phyloP scores from a whole-genome alignment of 1,139 yeast species.

The Saccharomyces hybrid region DNA sequence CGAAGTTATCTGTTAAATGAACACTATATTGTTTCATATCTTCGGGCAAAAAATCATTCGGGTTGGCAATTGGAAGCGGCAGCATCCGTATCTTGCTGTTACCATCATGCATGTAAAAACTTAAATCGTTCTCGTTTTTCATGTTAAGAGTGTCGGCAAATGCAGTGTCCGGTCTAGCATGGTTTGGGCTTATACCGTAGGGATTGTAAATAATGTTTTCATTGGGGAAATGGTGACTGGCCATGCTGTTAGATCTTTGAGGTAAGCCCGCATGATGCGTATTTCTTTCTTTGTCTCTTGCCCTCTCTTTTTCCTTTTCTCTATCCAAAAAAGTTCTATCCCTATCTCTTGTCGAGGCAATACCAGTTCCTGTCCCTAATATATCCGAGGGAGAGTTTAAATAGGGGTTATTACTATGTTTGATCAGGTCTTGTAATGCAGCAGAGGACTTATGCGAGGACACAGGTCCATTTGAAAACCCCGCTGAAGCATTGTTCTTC shows the following conservation, averaged over 20 bases:
- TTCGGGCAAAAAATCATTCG: slow-evolving; percentile 56
- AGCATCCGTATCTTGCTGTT: slow-evolving; percentile 42
- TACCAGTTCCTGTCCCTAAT: slow-evolving; percentile 22
- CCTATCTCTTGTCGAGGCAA: slow-evolving; percentile 20
- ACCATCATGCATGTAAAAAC: slow-evolving; percentile 31
- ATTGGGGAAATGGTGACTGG: slow-evolving; percentile 5
- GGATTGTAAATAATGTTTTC: slow-evolving; percentile 30
- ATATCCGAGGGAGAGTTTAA: slow-evolving; percentile 2
- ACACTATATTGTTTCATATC: slow-evolving; percentile 47
- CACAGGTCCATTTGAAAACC: slow-evolving; percentile 3
- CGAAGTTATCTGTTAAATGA: slow-evolving; percentile 53
- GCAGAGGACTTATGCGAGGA: slow-evolving; percentile 5
- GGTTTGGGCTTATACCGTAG: slow-evolving; percentile 25
- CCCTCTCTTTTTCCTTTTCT: not conserved
- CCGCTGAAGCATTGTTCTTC: not conserved
- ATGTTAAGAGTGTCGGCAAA: slow-evolving; percentile 8
- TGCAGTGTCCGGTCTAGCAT: slow-evolving; percentile 14
- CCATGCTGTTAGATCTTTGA: slow-evolving; percentile 11
- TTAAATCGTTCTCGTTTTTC: slow-evolving; percentile 13
- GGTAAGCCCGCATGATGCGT: slow-evolving; percentile 11
- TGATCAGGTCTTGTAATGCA: slow-evolving; percentile 4
- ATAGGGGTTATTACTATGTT: slow-evolving; percentile 5
- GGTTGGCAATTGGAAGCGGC: slow-evolving; percentile 61
- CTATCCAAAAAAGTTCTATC: slow-evolving; percentile 5
- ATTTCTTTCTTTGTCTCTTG: slow-evolving; percentile 3